Conservation (phyloP, 2,329 filamentous ascomycete genomes). For the Arthrobotrys pseudoclavata region DNA sequence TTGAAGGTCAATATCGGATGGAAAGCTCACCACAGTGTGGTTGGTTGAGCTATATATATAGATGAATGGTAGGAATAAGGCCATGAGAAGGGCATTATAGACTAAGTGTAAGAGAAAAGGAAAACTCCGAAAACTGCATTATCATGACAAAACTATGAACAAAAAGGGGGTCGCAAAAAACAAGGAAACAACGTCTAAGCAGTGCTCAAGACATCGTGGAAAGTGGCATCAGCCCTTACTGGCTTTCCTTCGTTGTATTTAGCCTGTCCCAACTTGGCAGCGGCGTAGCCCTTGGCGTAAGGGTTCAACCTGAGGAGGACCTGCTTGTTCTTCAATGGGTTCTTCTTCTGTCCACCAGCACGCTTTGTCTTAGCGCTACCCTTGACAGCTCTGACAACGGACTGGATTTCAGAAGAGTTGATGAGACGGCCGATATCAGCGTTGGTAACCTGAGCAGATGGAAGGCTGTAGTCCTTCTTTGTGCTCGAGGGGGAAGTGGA, state of each 20-base stretch:
- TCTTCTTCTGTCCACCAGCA: constrained; percentile 97
- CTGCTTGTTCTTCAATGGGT: constrained; percentile 99
- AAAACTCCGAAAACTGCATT: constrained; percentile 51
- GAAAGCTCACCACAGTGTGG: constrained; percentile 14
- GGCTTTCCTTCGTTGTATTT: constrained; percentile 76
- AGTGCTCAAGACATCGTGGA: constrained; percentile 43
- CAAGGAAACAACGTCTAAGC: constrained; percentile 36
- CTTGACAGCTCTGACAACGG: constrained; percentile 91
- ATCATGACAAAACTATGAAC: constrained; percentile 52
- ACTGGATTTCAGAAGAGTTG: constrained; percentile 99
- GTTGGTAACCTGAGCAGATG: constrained; percentile 91
- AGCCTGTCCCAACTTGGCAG: constrained; percentile 84
- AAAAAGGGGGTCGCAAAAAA: constrained; percentile 22
- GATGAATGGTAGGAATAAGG: constrained; percentile 44
- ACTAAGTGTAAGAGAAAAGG: constrained; percentile 28
- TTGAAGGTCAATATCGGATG: not conserved
- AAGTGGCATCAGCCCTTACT: constrained; percentile 57
- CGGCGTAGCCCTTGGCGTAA: constrained; percentile 90
- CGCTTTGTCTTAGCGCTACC: constrained; percentile 92
- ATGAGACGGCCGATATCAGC: constrained; percentile 96
- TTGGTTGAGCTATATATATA: constrained; percentile 39
- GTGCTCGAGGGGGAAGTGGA: constrained; percentile 88
- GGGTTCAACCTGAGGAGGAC: constrained; percentile 98
- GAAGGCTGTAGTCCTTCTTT: constrained; percentile 99
- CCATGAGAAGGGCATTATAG: constrained; percentile 33